phyloP scores from a whole-genome alignment of 2,329 filamentous ascomycete genomes.

The Penicillium sp. region DNA sequence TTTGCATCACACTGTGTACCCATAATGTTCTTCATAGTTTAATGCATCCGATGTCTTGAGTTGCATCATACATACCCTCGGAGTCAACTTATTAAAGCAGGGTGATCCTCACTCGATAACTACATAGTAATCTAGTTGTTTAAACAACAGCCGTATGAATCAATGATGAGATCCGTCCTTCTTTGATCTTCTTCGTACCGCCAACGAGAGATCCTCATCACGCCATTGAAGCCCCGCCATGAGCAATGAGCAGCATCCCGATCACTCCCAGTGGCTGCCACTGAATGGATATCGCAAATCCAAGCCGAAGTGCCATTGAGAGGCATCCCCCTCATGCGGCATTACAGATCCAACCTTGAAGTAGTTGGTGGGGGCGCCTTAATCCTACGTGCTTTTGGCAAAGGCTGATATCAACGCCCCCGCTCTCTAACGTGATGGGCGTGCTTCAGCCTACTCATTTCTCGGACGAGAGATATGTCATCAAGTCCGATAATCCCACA shows the following conservation, averaged over 20 bases:
- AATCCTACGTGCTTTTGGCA: conserved; percentile 18
- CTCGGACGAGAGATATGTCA: conserved; percentile 24
- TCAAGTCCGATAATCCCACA: conserved; percentile 2
- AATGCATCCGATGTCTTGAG: neutral
- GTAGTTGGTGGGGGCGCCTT: conserved; percentile 12
- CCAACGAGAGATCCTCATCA: conserved; percentile 23
- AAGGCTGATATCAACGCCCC: conserved; percentile 21
- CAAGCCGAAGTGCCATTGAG: conserved; percentile 5
- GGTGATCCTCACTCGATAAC: neutral
- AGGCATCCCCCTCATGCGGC: neutral
- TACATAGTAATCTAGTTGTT: neutral
- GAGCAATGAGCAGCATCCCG: conserved; percentile 28
- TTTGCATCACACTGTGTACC: neutral
- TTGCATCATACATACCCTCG: neutral
- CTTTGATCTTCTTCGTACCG: neutral
- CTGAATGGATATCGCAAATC: conserved; percentile 13
- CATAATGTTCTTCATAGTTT: no score
- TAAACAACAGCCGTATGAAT: neutral
- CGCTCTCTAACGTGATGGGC: conserved; percentile 13
- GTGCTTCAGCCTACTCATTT: conserved; percentile 13
- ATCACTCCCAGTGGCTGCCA: conserved; percentile 7
- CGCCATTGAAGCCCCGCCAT: conserved; percentile 37
- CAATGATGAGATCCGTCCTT: conserved; percentile 7
- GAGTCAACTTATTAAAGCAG: neutral
- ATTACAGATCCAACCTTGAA: conserved; percentile 2